A percentile compares a stretch with the other conserved stretches of the same genome.
Evolutionary conservation across 345 rosid species (phyloP).

Genomic region (rapeseed (Brassica napus)): DNA sequence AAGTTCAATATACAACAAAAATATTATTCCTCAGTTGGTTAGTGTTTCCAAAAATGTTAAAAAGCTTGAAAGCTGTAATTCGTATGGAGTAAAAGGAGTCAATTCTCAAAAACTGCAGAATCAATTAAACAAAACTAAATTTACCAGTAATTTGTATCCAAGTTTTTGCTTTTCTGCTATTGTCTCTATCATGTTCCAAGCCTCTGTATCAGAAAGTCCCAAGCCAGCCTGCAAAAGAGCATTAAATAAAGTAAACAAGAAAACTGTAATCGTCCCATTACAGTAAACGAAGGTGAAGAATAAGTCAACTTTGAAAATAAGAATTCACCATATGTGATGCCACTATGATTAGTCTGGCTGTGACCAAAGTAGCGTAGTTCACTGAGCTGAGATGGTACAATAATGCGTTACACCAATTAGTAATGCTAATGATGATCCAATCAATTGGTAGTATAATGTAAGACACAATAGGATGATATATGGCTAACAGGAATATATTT

Average conservation of each 20-base stretch:
- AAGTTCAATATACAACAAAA: conserved; percentile 22
- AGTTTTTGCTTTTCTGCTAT: conserved; percentile 88
- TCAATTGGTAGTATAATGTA: not conserved
- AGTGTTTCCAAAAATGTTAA: conserved; percentile 11
- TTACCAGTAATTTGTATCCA: conserved; percentile 83
- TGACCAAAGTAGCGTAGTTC: conserved; percentile 82
- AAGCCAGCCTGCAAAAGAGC: conserved; percentile 63
- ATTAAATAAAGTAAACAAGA: conserved; percentile 9
- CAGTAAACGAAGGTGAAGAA: conserved; percentile 20
- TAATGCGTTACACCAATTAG: conserved; percentile 15
- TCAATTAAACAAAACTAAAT: conserved; percentile 36
- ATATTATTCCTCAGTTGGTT: not conserved
- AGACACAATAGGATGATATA: conserved; percentile 1
- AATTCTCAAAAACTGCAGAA: conserved; percentile 8
- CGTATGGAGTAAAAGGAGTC: not conserved
- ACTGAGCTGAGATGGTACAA: conserved; percentile 53
- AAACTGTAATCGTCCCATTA: conserved; percentile 15
- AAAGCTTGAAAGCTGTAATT: conserved; percentile 1
- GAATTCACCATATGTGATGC: conserved; percentile 81
- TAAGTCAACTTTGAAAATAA: conserved; percentile 23
- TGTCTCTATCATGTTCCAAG: conserved; percentile 91
- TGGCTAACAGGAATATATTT: conserved; percentile 9
- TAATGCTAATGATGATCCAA: conserved; percentile 6
- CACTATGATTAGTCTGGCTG: conserved; percentile 76
- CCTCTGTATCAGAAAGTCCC: conserved; percentile 90